Evolutionary conservation across 78 protist genomes (phyloP), one percentile per base, ranked within the genome.

Genomic region (Mastigamoeba balamuthi): DNA sequence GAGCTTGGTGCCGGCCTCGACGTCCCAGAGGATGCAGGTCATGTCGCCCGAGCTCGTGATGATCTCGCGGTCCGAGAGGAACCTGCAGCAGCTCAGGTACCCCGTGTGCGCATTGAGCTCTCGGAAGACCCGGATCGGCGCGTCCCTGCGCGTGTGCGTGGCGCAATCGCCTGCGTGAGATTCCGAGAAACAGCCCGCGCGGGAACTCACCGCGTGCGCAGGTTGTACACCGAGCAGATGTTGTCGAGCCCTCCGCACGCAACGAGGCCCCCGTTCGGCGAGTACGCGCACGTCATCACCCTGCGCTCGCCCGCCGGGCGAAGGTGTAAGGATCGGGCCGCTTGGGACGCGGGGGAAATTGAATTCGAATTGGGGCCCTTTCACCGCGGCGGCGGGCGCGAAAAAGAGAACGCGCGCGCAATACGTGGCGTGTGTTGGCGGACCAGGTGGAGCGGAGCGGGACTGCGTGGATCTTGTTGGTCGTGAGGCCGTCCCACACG

Each of bases 241-340:
- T 94, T 96, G 86, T 96, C 99, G 30, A 96, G 86, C 44, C 99
- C 99, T 39, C 99, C 99, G 73, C 94, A 87, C 9, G 99, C 99
- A 2, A 96, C 96, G 67, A 77, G 74, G 48, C 63, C 69, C 23
- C 94, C 92, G 3, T 81, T 68, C 38, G 97, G 97, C 28, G 98
- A 75, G 30, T 94, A 95, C 9, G 97, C 99, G 68, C 99, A 96
- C 1, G 97, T 90, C 99, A 94, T 96, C 33, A 96, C 97, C 97
- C 97, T 48, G 17, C 17, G 58, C n/a, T n/a, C n/a, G n/a, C n/a
- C n/a, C n/a, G n/a, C n/a, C n/a, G n/a, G n/a, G n/a, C n/a, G n/a
- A n/a, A n/a, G n/a, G n/a, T n/a, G n/a, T n/a, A n/a, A n/a, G n/a
- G n/a, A n/a, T n/a, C n/a, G n/a, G n/a, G n/a, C n/a, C n/a, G n/a